phyloP scores from a whole-genome alignment of 768 basidiomycete species.

The Mycena maculata region DNA sequence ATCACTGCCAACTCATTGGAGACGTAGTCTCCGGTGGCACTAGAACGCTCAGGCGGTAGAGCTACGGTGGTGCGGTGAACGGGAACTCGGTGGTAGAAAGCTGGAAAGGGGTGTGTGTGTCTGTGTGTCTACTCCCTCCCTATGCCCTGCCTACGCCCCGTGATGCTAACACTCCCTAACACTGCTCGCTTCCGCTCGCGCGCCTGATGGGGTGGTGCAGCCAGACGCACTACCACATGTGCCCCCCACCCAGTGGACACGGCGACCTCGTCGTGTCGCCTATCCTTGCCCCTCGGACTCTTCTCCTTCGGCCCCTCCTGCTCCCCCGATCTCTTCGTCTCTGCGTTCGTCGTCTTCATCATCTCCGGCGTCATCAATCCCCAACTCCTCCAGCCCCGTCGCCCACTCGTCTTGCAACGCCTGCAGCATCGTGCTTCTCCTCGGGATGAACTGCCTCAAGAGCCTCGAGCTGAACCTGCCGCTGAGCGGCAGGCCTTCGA shows the following conservation, averaged over 20 bases:
- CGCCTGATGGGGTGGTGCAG: not conserved
- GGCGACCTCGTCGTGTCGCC: constrained; percentile 12
- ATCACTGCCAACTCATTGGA: not conserved
- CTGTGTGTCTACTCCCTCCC: too few relatives aligned
- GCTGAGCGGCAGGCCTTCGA: constrained; percentile 26
- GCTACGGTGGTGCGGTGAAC: too few relatives aligned
- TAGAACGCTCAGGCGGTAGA: too few relatives aligned
- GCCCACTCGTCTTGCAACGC: constrained; percentile 25
- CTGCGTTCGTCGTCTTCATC: not conserved
- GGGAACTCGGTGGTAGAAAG: too few relatives aligned
- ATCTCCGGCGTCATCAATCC: not conserved
- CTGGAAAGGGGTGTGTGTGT: too few relatives aligned
- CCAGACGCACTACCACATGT: constrained; percentile 7
- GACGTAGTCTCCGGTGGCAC: too few relatives aligned
- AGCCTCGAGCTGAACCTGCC: constrained; percentile 27
- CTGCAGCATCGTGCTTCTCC: constrained; percentile 24
- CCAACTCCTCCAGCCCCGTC: constrained; percentile 13
- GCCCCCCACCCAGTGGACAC: constrained; percentile 7
- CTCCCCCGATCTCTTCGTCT: not conserved
- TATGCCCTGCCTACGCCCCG: too few relatives aligned
- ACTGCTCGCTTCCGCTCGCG: too few relatives aligned
- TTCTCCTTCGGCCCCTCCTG: not conserved
- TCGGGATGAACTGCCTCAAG: constrained; percentile 33
- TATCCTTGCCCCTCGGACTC: not conserved
- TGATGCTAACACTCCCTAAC: too few relatives aligned